Evolutionary conservation across 2,329 filamentous ascomycete genomes (phyloP), one percentile per base, ranked within the genome.

Genomic region (Cadophora gregata): DNA sequence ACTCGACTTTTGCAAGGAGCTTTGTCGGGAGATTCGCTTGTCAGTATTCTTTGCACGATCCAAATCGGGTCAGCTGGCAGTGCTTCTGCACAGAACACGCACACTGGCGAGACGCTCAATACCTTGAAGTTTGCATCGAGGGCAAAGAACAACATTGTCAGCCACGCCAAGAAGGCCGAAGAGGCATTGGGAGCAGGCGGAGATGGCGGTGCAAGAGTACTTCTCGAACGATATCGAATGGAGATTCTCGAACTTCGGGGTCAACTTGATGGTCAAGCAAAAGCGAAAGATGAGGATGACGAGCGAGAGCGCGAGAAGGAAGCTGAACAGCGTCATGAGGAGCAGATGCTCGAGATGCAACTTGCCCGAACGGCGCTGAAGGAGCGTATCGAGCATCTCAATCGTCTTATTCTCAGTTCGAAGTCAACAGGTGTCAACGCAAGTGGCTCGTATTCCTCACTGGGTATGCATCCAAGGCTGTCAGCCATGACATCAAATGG

Each of bases 261-360:
- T 63, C 93, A 97, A 76, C 86, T 99, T 3, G 93, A 97, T 24
- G 81, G 85, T n/a, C 92, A 97, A 77, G 89, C 89, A 55, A 94
- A 91, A 77, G 82, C 80, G 29, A 86, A 86, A 65, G 87, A 90
- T 62, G 85, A 83, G 65, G 87, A 92, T 74, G 88, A 92, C 72
- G 92, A 96, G 75, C 86, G 89, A 72, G 88, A 84, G 48, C 84
- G 89, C 21, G 90, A 96, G 77, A 88, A 90, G 73, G 93, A 97
- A 79, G 91, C 92, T 8, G 90, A 93, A 72, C 87, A 93, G 72
- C 88, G 93, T 47, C 96, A 97, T 73, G 94, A 97, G 77, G 96
- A 98, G 81, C 96, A 99, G 79, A 95, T 99, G 86, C 84, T 99
- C 63, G 96, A 99, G 79, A 98, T 99, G 92, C 96, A 99, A 78